These are phyloP conservation scores for Suillus spraguei DNA, from an alignment of 768 basidiomycete species.

Conservation along the genomic window DNA sequence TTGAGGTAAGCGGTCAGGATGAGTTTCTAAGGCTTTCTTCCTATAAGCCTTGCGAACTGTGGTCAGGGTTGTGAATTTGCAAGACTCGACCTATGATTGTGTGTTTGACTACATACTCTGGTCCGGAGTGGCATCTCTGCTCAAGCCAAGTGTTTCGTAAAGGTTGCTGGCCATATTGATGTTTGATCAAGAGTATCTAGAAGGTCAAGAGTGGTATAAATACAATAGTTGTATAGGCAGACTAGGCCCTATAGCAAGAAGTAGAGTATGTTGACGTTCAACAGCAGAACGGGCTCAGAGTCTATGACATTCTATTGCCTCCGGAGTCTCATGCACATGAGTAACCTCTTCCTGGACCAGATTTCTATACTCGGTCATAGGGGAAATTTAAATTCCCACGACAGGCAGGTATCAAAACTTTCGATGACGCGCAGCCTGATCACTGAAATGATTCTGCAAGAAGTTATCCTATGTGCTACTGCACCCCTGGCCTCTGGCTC, in stretches of 20 bases:
- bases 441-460: conserved; percentile 53
- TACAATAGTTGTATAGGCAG: neutral
- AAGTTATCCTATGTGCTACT: conserved; percentile 66
- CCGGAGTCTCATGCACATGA: neutral
- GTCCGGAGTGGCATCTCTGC: conserved; percentile 57
- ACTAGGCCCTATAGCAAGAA: neutral
- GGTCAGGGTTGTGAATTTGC: conserved; percentile 10
- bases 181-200: neutral
- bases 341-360: neutral
- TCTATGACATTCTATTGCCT: conserved; percentile 8
- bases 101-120: conserved; percentile 53
- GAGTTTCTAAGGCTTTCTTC: conserved; percentile 68
- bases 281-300: neutral
- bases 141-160: conserved; percentile 64
- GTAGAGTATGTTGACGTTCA: neutral
- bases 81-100: conserved; percentile 4
- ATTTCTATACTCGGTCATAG: too few relatives aligned
- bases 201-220: neutral
- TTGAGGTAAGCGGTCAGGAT: conserved; percentile 70
- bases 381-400: too few relatives aligned
- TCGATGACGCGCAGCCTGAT: too few relatives aligned
- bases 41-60: conserved; percentile 82
- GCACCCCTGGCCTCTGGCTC: conserved; percentile 45
- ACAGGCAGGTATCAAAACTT: too few relatives aligned
- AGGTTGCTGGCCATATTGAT: conserved; percentile 54